Conservation (phyloP, 768 basidiomycete genomes). For the Pholiota microspora region DNA sequence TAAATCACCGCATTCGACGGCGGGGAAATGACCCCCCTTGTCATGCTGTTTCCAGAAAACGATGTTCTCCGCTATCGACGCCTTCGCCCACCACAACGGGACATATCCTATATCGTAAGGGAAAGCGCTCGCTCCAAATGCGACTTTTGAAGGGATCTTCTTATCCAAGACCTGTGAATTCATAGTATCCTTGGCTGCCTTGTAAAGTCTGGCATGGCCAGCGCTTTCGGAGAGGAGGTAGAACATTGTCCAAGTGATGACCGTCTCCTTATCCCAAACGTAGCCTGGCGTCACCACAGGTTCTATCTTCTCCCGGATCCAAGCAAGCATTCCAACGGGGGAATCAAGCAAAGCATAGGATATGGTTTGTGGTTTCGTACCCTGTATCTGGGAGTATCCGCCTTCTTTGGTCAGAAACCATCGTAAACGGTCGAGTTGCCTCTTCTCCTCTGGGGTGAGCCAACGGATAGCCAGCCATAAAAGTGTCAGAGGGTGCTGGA, state of each 20-base stretch:
- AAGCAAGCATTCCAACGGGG: slow-evolving; percentile 46
- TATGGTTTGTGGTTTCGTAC: slow-evolving; percentile 43
- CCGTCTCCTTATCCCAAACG: slow-evolving; percentile 27
- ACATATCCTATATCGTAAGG: slow-evolving; percentile 35
- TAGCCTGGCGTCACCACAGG: slow-evolving; percentile 23
- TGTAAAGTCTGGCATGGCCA: slow-evolving; percentile 33
- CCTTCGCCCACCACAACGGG: slow-evolving; percentile 39
- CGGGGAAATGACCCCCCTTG: slow-evolving; percentile 46
- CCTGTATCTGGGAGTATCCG: slow-evolving; percentile 37
- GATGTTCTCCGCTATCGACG: slow-evolving; percentile 34
- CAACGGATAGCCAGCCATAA: slow-evolving; percentile 27
- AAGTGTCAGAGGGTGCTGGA: slow-evolving; percentile 21
- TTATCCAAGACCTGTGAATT: slow-evolving; percentile 18
- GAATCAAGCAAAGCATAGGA: slow-evolving; percentile 49
- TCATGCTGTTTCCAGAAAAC: slow-evolving; percentile 41
- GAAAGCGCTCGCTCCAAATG: slow-evolving; percentile 41
- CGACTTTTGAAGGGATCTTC: slow-evolving; percentile 24
- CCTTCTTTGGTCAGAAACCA: slow-evolving; percentile 28
- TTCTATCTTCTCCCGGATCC: slow-evolving; percentile 44
- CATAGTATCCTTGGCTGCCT: slow-evolving; percentile 20
- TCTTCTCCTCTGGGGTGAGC: slow-evolving; percentile 31
- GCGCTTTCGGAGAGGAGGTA: slow-evolving; percentile 34
- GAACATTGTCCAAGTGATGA: slow-evolving; percentile 38
- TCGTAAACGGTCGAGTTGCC: slow-evolving; percentile 24
- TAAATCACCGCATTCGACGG: slow-evolving; percentile 37